Base-by-base conservation (phyloP, 208 protist species). In the Borovskyia barvae region DNA sequence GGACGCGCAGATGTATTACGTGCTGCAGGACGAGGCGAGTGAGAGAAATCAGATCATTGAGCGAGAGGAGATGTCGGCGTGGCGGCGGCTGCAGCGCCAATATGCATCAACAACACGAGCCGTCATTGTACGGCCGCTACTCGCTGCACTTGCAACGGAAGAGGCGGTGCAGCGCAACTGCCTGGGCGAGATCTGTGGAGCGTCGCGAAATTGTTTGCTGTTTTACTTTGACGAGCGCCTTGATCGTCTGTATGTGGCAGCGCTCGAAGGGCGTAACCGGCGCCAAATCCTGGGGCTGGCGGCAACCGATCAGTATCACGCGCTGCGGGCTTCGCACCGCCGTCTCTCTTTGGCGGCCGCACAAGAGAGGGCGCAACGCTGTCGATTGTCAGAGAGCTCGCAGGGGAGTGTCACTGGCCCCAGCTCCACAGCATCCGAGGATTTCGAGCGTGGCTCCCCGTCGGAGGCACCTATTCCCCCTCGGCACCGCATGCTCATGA, bases 1-100 rank as follows among this genome's bases (percentile, higher is more conserved):
- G 19, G 54, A 19, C 36, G 26, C 26, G 25, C 36, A 36, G 11
- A 37, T 64, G n/a, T 41, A 19, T 2, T 62, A 72, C 41, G 20
- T 83, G 3, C 14, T 61, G 40, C 40, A 68, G 12, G 72, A 81
- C 39, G 84, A 91, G 47, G 41, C 32, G 17, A 76, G 61, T 17
- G 84, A 84, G 51, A 63, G 80, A 14, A 64, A 80, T 57, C 84
- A 91, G 67, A 53, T 87, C 17, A 76, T 91, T 40, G 72, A 77
- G 39, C 53, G 66, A 14, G 77, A 85, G 48, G 80, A 92, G 62
- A 19, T 66, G 48, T 61, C 86, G 5, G 78, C 72, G 26, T 61
- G 85, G 19, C 56, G 75, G 35, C 65, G 72, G n/a, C 17, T 90
- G 24, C 69, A 66, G 53, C 77, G 71, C n/a, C 50, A 67, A 8